Percentiles rank a stretch among this genome's conserved stretches.
Conservation (phyloP, 2,329 filamentous ascomycete species). For the Orbilia brochopaga region DNA sequence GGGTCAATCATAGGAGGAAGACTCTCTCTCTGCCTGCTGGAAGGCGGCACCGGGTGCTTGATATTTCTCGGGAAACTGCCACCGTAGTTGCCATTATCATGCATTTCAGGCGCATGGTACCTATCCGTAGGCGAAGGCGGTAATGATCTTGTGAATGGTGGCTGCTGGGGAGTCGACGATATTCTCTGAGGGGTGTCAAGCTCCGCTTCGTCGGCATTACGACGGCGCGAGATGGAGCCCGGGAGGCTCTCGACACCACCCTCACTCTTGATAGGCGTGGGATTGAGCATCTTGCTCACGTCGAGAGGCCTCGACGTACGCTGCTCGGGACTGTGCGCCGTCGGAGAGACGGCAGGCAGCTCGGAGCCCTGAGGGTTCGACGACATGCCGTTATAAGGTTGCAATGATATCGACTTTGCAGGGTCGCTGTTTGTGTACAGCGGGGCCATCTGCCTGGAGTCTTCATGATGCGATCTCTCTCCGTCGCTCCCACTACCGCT, state of each 20-base stretch:
- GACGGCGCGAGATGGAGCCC: conserved; percentile 42
- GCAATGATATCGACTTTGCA: conserved; percentile 14
- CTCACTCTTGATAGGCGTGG: conserved; percentile 52
- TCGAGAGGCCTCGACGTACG: conserved; percentile 52
- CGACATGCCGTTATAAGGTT: conserved; percentile 21
- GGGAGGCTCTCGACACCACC: conserved; percentile 51
- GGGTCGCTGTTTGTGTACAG: conserved; percentile 19
- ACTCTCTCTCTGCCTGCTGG: conserved; percentile 42
- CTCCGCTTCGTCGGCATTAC: conserved; percentile 45
- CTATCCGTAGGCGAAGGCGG: conserved; percentile 50
- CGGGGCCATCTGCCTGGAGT: conserved; percentile 18
- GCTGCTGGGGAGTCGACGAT: conserved; percentile 48
- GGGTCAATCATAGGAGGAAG: conserved; percentile 48
- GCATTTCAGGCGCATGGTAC: conserved; percentile 35
- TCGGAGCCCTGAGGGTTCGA: conserved; percentile 48
- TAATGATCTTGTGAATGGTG: conserved; percentile 44
- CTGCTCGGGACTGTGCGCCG: conserved; percentile 53
- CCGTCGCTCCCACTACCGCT: conserved; percentile 23
- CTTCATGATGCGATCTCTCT: conserved; percentile 39
- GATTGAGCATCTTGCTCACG: conserved; percentile 54
- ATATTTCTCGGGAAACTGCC: conserved; percentile 33
- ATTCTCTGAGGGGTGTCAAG: conserved; percentile 49
- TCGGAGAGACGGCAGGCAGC: conserved; percentile 50
- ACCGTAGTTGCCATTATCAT: conserved; percentile 20
- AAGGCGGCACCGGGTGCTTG: conserved; percentile 45